Percentiles rank a stretch among this genome's conserved stretches.
These are phyloP conservation scores for Hyparrhenia diplandra DNA, from an alignment of 176 grass and related monocot genomes.

Conservation along the genomic window DNA sequence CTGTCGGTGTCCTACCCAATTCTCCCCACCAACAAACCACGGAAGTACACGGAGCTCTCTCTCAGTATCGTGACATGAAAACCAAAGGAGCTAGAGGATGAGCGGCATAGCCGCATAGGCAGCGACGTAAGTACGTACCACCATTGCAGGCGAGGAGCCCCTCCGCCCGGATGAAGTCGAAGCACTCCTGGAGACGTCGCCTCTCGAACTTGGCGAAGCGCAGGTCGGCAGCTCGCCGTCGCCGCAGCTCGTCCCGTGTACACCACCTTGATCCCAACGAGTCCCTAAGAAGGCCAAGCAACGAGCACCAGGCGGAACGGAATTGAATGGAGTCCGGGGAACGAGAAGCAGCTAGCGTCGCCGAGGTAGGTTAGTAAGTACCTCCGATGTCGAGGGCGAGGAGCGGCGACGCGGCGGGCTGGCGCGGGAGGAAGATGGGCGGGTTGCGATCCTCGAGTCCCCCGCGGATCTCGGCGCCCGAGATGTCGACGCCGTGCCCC, in stretches of 20 bases:
- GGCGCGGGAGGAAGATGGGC: constrained; percentile 77
- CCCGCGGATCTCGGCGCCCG: constrained; percentile 76
- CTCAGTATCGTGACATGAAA: background rate
- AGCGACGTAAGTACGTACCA: background rate
- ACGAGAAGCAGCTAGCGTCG: background rate
- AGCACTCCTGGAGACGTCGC: constrained; percentile 70
- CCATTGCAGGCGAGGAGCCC: constrained; percentile 55
- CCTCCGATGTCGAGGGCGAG: constrained; percentile 92
- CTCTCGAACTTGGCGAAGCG: constrained; percentile 85
- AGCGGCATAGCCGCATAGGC: no score
- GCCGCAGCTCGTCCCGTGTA: constrained; percentile 56
- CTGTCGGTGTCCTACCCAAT: no score
- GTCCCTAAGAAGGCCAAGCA: constrained; percentile 33
- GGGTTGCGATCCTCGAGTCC: constrained; percentile 48
- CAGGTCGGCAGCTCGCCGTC: constrained; percentile 54
- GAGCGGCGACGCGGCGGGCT: constrained; percentile 54
- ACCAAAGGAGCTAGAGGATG: background rate
- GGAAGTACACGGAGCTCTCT: background rate
- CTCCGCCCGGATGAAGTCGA: constrained; percentile 53
- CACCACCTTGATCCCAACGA: constrained; percentile 89
- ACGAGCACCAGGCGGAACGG: background rate
- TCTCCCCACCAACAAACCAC: background rate
- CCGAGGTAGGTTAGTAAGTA: background rate
- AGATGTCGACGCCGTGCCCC: constrained; percentile 38
- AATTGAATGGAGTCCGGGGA: background rate